Evolutionary conservation across 2,329 filamentous ascomycete genomes (phyloP), one percentile per base, ranked within the genome.

Genomic region (Claviceps lovelessii): DNA sequence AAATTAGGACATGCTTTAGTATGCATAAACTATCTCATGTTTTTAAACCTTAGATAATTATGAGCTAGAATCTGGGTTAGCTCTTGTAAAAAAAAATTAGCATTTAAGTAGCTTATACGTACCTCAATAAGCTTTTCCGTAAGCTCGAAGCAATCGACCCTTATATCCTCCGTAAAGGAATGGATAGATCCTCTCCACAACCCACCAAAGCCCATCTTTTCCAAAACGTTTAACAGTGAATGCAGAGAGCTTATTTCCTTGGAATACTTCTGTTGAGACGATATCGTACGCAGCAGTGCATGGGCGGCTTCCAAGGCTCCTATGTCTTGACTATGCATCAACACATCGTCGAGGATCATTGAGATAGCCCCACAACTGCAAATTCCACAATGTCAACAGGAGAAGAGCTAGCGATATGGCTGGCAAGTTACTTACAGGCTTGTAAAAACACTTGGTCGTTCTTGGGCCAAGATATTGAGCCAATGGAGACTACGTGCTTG

Each of bases 81-180:
- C 49, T 29, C 28, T 47, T 10, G 13, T 1, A 23, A 28, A 49
- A 17, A 19, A 49, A 23, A 17, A 19, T 15, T 2, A 19, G 15
- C 10, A 2, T 17, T 31, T 37, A 17, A 10, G 37, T 15, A 47
- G 35, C 46, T 39, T 17, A n/a, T 28, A 45, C 52, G 73, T 63
- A 81, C 79, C 72, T 82, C 78, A 59, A 83, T 83, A 39, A 84
- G 69, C 65, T 76, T 79, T 63, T 81, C 79, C 2, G 78, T 83
- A 49, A 82, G 64, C 49, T 69, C 67, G 54, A 80, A 75, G 61
- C 76, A 78, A 59, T 76, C 73, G 54, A 70, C 72, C 58, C 78
- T 76, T 11, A 73, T 71, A 11, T 77, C 76, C 49, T 75, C 73
- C 37, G 68, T 67, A 17, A 73, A 72, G 39, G 70, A 74, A 53